Evolutionary conservation across 2,329 filamentous ascomycete genomes (phyloP).

Genomic region (Scedosporium apiospermum): DNA sequence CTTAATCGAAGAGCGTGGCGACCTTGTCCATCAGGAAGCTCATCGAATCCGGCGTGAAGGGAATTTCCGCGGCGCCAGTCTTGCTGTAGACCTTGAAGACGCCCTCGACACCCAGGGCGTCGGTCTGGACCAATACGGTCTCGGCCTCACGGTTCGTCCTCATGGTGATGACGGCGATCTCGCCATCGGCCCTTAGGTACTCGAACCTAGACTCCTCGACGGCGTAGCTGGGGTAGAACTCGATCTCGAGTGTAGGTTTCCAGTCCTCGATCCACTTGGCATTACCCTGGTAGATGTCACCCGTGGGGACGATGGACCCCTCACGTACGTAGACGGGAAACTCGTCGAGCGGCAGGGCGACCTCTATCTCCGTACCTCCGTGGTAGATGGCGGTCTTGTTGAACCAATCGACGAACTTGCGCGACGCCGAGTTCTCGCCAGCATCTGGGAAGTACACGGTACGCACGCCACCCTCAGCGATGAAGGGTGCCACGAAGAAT

Average conservation of each 20-base stretch:
- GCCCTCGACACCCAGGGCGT: background rate
- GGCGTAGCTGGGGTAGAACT: background rate
- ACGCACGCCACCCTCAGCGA: background rate
- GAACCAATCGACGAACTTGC: background rate
- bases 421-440: background rate
- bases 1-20: background rate
- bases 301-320: background rate
- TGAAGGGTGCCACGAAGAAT: background rate
- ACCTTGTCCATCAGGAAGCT: conserved; percentile 1
- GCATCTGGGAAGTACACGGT: background rate
- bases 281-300: background rate
- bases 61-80: background rate
- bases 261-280: background rate
- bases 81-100: background rate
- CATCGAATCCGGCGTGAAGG: background rate
- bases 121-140: background rate
- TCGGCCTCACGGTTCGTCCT: background rate
- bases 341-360: background rate
- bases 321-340: background rate
- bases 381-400: background rate
- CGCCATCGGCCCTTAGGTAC: background rate
- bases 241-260: background rate
- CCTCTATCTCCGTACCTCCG: background rate
- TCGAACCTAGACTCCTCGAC: background rate
- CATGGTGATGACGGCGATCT: background rate